Conservation (phyloP, 176 grass and related monocot species). For the Calamus simplicifolius region DNA sequence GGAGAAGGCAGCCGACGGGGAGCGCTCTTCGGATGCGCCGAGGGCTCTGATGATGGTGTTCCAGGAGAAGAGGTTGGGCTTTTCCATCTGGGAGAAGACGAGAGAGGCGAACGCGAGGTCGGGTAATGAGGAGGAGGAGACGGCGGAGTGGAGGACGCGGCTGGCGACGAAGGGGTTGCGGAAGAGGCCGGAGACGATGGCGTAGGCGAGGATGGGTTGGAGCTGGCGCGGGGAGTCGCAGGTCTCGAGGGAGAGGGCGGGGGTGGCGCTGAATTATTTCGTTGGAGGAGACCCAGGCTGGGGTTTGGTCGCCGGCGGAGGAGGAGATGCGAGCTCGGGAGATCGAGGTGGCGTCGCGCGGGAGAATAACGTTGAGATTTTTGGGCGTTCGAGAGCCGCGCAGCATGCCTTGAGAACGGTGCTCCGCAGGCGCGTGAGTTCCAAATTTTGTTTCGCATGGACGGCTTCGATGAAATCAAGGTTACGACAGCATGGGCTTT, state of each 20-base stretch:
- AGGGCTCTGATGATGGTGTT: constrained; percentile 55
- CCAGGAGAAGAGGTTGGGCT: constrained; percentile 30
- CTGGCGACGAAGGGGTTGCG: constrained; percentile 2
- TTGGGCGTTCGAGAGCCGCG: too few relatives aligned
- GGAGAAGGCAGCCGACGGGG: constrained; percentile 13
- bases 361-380: too few relatives aligned
- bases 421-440: too few relatives aligned
- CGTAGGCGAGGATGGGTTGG: constrained; percentile 30
- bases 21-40: background rate
- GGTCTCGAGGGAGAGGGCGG: constrained; percentile 22
- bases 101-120: constrained; percentile 27
- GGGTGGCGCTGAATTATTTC: constrained; percentile 38
- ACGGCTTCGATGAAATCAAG: too few relatives aligned
- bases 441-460: too few relatives aligned
- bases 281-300: constrained; percentile 31
- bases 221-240: constrained; percentile 14
- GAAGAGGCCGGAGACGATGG: constrained; percentile 55
- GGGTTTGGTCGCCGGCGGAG: constrained; percentile 9
- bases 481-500: too few relatives aligned
- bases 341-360: too few relatives aligned
- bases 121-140: constrained; percentile 3
- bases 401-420: too few relatives aligned
- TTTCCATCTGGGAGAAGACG: constrained; percentile 2
- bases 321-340: background rate
- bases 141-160: constrained; percentile 29